A percentile compares a stretch with the other conserved stretches of the same genome.
Conservation (phyloP, 2,329 filamentous ascomycete genomes). For the Xylaria sp. region DNA sequence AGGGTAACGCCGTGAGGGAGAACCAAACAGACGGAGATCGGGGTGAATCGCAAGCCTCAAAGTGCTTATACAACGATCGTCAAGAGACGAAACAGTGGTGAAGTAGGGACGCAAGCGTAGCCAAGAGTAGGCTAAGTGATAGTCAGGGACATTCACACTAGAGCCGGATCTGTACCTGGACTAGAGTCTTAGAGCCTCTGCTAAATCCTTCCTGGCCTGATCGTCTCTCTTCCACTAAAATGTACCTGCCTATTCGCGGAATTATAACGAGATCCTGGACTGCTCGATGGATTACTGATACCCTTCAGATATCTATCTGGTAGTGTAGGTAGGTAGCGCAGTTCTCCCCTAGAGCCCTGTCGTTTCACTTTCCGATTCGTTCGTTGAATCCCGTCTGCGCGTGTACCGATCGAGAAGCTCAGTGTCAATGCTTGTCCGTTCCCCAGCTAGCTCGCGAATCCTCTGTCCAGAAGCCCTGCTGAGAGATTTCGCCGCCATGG, state of each 20-base stretch:
- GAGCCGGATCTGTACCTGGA: not conserved
- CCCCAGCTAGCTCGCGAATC: not conserved
- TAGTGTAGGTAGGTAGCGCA: not conserved
- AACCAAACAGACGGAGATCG: too few relatives aligned
- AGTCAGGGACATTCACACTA: not conserved
- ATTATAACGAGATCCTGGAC: too few relatives aligned
- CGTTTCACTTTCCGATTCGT: slow-evolving; percentile 12
- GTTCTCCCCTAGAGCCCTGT: not conserved
- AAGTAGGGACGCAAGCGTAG: not conserved
- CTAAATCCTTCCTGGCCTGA: not conserved
- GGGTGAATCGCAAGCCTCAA: too few relatives aligned
- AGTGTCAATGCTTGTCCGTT: slow-evolving; percentile 1
- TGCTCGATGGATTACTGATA: too few relatives aligned
- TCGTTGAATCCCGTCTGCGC: slow-evolving; percentile 1
- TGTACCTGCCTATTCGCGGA: too few relatives aligned
- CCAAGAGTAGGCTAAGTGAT: not conserved
- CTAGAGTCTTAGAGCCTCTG: not conserved
- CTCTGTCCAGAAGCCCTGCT: too few relatives aligned
- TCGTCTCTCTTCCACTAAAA: too few relatives aligned
- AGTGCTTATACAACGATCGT: not conserved
- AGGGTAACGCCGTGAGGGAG: too few relatives aligned
- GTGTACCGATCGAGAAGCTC: slow-evolving; percentile 20
- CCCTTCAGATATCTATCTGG: not conserved
- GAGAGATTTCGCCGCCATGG: not conserved
- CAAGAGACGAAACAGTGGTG: not conserved